phyloP scores from a whole-genome alignment of 495 filamentous ascomycete genomes.

The Hypoxylon lienhwacheense region DNA sequence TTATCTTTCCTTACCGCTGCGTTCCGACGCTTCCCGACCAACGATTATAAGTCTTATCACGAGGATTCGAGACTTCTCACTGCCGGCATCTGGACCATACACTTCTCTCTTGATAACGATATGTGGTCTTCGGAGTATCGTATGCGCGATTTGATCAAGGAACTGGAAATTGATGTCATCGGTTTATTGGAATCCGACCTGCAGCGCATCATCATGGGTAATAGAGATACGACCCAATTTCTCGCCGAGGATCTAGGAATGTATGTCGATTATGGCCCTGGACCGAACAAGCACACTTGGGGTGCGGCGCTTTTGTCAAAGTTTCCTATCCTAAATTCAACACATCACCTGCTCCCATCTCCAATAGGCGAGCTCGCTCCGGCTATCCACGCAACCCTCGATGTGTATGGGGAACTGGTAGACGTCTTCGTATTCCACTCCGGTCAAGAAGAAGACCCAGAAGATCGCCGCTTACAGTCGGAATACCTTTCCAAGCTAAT shows the following conservation, averaged over 20 bases:
- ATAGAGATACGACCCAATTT: slow-evolving; percentile 93
- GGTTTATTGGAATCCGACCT: slow-evolving; percentile 92
- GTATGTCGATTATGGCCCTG: slow-evolving; percentile 97
- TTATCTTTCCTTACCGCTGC: slow-evolving; percentile 77
- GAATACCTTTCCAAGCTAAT: slow-evolving; percentile 88
- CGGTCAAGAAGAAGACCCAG: slow-evolving; percentile 95
- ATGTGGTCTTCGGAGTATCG: slow-evolving; percentile 98
- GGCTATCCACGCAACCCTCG: slow-evolving; percentile 92
- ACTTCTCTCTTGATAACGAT: slow-evolving; percentile 97
- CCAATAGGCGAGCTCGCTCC: slow-evolving; percentile 95
- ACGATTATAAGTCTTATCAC: slow-evolving; percentile 90
- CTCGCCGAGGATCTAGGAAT: slow-evolving; percentile 95
- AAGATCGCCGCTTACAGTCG: slow-evolving; percentile 86
- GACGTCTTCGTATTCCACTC: slow-evolving; percentile 99
- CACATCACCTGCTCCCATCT: slow-evolving; percentile 90
- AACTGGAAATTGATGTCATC: slow-evolving; percentile 91
- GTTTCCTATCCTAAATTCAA: slow-evolving; percentile 96
- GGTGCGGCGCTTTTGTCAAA: slow-evolving; percentile 90
- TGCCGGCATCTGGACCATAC: slow-evolving; percentile 97
- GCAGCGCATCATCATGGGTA: slow-evolving; percentile 99
- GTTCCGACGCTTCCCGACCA: slow-evolving; percentile 91
- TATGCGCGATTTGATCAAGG: slow-evolving; percentile 88
- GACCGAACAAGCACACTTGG: slow-evolving; percentile 99
- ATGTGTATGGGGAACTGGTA: slow-evolving; percentile 85
- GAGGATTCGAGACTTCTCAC: slow-evolving; percentile 82